These are phyloP conservation scores for Moniliella sp. DNA, from an alignment of 1,284 basidiomycete genomes.

Conservation along the genomic window DNA sequence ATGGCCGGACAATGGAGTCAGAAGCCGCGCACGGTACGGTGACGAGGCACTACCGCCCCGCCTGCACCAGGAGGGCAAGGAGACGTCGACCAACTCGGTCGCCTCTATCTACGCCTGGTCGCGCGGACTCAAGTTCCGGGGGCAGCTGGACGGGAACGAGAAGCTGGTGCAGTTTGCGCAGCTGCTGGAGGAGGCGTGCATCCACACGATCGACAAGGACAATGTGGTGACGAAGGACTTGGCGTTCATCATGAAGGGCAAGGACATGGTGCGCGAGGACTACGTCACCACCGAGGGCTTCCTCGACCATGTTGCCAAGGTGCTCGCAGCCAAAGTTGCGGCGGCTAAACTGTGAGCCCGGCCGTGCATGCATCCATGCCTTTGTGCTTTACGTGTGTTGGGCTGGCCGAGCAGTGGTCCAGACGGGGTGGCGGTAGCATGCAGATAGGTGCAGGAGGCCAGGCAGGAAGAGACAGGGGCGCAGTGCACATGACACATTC, in stretches of 20 bases:
- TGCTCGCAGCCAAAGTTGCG: conserved; percentile 13
- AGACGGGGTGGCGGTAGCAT: no score
- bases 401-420: no score
- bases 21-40: conserved; percentile 44
- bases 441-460: no score
- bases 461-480: no score
- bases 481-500: no score
- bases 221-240: conserved; percentile 77
- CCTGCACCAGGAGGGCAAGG: conserved; percentile 72
- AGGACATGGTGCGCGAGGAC: conserved; percentile 37
- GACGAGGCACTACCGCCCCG: no score
- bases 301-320: conserved; percentile 23
- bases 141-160: conserved; percentile 69
- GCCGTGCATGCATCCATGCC: no score
- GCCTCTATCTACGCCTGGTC: conserved; percentile 99
- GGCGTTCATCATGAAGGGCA: conserved; percentile 80
- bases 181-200: conserved; percentile 63
- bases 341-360: no score
- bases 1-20: conserved; percentile 1
- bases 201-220: conserved; percentile 78
- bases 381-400: no score
- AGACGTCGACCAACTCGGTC: conserved; percentile 82
- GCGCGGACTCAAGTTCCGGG: conserved; percentile 64
- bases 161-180: conserved; percentile 54
- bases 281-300: conserved; percentile 28